These are phyloP conservation scores for Cardamine resedifolia DNA, from an alignment of 345 rosid genomes.

Conservation along the genomic window DNA sequence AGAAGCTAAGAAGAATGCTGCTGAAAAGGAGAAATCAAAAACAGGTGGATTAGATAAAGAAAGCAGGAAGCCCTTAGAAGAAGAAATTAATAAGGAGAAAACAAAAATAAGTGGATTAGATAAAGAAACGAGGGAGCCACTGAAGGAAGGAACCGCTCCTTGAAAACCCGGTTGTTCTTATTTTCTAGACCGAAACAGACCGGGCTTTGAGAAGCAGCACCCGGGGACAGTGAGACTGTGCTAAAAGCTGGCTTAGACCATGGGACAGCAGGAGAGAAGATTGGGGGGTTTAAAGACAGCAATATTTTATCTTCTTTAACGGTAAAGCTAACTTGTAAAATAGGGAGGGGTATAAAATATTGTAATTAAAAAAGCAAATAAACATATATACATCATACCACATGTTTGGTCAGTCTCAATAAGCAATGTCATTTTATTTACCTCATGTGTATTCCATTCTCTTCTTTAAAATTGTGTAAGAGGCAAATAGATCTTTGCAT, in stretches of 20 bases:
- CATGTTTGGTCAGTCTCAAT: constrained; percentile 2
- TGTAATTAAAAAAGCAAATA: constrained; percentile 25
- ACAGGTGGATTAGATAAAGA: constrained; percentile 43
- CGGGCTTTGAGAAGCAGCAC: neutral
- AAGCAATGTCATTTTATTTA: constrained; percentile 4
- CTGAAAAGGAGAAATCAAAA: constrained; percentile 49
- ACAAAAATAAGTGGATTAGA: constrained; percentile 20
- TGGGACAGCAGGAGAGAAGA: neutral
- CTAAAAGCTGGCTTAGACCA: neutral
- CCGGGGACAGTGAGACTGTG: neutral
- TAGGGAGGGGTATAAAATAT: constrained; percentile 14
- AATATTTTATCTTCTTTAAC: constrained; percentile 16
- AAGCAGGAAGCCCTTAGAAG: constrained; percentile 28
- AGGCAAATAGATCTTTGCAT: neutral
- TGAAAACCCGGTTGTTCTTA: neutral
- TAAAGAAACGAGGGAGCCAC: constrained; percentile 12
- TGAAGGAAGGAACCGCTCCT: neutral
- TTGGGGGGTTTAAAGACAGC: neutral
- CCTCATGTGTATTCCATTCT: neutral
- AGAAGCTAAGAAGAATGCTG: constrained; percentile 60
- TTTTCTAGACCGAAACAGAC: neutral
- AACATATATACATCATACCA: neutral
- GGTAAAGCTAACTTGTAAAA: constrained; percentile 27
- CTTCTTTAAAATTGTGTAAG: neutral
- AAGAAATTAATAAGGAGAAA: constrained; percentile 19